These are phyloP conservation scores for Fusarium irregulare DNA, from an alignment of 2,329 filamentous ascomycete genomes.

Conservation along the genomic window DNA sequence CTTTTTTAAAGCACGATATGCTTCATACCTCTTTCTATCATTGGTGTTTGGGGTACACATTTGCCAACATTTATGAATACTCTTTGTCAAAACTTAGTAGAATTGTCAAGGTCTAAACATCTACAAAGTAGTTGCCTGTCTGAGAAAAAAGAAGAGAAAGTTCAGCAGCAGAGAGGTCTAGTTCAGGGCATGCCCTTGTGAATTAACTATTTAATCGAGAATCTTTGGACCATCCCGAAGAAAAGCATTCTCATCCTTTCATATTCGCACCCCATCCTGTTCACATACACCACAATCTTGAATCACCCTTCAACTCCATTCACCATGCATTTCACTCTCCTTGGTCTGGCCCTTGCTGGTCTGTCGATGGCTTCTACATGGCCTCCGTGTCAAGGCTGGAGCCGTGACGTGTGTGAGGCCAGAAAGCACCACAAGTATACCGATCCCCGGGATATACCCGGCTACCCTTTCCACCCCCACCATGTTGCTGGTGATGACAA, in stretches of 20 bases:
- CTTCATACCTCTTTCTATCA: neutral
- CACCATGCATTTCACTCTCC: neutral
- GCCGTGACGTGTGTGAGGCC: no score
- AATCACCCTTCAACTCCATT: neutral
- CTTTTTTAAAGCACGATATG: neutral
- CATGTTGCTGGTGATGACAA: neutral
- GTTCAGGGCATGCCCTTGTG: neutral
- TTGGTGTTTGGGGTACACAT: no score
- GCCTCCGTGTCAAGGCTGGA: neutral
- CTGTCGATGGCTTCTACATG: neutral
- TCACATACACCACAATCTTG: neutral
- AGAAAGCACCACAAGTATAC: no score
- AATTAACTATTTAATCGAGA: neutral
- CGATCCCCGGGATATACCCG: neutral
- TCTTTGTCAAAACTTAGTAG: no score
- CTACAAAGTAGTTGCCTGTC: neutral
- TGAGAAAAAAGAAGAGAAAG: neutral
- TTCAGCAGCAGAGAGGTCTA: neutral
- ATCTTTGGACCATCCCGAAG: neutral
- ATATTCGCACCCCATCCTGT: neutral
- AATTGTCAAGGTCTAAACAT: neutral
- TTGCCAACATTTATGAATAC: no score
- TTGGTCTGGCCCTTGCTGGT: neutral
- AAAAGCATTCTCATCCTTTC: neutral
- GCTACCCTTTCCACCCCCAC: neutral